A percentile compares a stretch with the other conserved stretches of the same genome.
These are phyloP conservation scores for Trichophyton benhamiae DNA, from an alignment of 2,329 filamentous ascomycete genomes.

Conservation along the genomic window DNA sequence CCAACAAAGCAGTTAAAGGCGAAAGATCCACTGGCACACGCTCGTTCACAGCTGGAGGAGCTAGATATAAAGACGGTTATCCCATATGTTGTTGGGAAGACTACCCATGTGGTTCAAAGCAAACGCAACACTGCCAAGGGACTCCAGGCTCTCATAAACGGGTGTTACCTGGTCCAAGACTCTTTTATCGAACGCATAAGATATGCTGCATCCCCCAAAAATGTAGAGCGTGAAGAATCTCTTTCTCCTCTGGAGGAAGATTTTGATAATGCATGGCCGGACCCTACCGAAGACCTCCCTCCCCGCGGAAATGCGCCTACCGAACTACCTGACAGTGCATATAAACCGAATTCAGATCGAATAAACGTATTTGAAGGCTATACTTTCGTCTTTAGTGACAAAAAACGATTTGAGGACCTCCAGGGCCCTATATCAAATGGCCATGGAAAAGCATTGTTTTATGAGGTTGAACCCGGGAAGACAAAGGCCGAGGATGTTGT, in stretches of 20 bases:
- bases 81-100: constrained; percentile 57
- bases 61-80: constrained; percentile 78
- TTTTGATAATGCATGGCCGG: constrained; percentile 68
- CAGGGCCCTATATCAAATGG: constrained; percentile 63
- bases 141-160: constrained; percentile 74
- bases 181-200: constrained; percentile 60
- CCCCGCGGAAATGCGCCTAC: constrained; percentile 63
- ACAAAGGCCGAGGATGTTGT: constrained; percentile 67
- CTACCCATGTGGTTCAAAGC: constrained; percentile 77
- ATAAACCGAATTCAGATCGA: constrained; percentile 56
- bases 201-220: constrained; percentile 42
- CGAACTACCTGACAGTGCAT: constrained; percentile 53
- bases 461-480: constrained; percentile 46
- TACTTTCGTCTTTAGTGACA: constrained; percentile 76
- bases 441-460: constrained; percentile 67
- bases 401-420: constrained; percentile 62
- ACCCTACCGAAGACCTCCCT: constrained; percentile 59
- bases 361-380: constrained; percentile 70
- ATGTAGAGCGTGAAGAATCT: constrained; percentile 40
- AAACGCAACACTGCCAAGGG: constrained; percentile 85
- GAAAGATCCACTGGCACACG: constrained; percentile 48
- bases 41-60: constrained; percentile 58
- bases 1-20: constrained; percentile 56
- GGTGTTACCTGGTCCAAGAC: constrained; percentile 60
- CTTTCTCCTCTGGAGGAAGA: constrained; percentile 59